Evolutionary conservation across 208 protist species (phyloP), one percentile per base, ranked within the genome.

Genomic region (Leishmania gerbilli): DNA sequence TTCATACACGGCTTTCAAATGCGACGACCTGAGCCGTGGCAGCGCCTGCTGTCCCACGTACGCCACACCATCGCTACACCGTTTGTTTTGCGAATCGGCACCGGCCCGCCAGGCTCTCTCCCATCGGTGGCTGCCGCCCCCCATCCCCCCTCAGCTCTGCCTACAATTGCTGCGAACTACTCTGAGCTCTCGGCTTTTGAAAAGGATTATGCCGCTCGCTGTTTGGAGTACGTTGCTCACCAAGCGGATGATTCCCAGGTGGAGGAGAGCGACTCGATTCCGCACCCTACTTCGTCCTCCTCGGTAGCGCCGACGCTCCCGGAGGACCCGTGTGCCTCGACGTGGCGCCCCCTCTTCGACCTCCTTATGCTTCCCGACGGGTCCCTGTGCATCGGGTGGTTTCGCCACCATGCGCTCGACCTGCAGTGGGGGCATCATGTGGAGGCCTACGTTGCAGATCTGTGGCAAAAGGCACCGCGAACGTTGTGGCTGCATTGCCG

Each of bases 341-440:
- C 76, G 60, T 85, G 82, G 82, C 37, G 64, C 2, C 82, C 77
- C 1, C 47, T 85, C 40, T 79, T 79, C 45, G 82, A 85, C 42
- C 11, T 81, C 0, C 58, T 85, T 7, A 13, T 85, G 65, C 77
- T 85, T 0, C 82, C 82, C 1, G 74, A 79, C 37, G 82, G 77
- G 40, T 42, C 40, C 4, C 53, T 82, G 2, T 82, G 34, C 53
- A n/a, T 81, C 2, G 77, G 77, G 2, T 85, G 82, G 82, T 55
- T 85, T 27, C 82, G 74, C 64, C 27, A 71, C 13, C 82, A 85
- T 24, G 72, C 72, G 6, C 72, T 85, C 1, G 82, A 85, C 56
- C 11, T 55, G 11, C 11, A 51, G 3, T 85, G 82, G 82, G 74
- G 53, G 19, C 58, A 42, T 19, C 45, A 69, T 21, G 69, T 40